Evolutionary conservation across 2,329 filamentous ascomycete genomes (phyloP).

Genomic region (Nothomitra cinnamomea): DNA sequence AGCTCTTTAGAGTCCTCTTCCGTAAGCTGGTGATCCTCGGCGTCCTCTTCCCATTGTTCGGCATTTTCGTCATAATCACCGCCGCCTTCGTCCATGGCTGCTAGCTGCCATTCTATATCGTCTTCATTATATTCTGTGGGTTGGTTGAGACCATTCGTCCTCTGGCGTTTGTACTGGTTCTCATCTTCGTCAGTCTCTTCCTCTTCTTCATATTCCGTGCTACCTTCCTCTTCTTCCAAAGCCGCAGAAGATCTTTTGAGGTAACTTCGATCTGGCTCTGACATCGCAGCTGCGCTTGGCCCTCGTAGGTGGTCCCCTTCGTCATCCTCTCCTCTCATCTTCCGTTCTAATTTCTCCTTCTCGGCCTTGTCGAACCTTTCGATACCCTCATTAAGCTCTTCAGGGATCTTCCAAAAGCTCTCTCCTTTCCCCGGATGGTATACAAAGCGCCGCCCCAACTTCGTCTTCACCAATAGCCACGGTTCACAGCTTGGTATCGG

Average conservation of each 20-base stretch:
- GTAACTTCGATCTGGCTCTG: background rate
- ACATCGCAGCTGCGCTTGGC: conserved; percentile 9
- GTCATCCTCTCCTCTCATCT: conserved; percentile 7
- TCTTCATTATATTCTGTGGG: conserved; percentile 77
- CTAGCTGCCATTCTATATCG: conserved; percentile 83
- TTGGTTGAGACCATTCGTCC: conserved; percentile 26
- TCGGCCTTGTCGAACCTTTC: conserved; percentile 51
- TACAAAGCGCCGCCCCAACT: conserved; percentile 73
- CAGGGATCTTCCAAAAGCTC: conserved; percentile 90
- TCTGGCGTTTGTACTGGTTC: conserved; percentile 35
- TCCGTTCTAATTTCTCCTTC: conserved; percentile 43
- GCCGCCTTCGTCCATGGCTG: conserved; percentile 68
- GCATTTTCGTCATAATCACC: conserved; percentile 61
- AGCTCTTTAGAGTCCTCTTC: conserved; percentile 60
- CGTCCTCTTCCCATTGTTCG: conserved; percentile 49
- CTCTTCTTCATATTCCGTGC: conserved; percentile 20
- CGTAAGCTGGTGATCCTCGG: conserved; percentile 51
- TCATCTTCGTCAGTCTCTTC: conserved; percentile 46
- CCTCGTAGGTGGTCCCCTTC: conserved; percentile 13
- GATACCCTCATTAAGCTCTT: conserved; percentile 57
- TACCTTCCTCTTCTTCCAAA: conserved; percentile 7
- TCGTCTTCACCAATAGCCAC: conserved; percentile 89
- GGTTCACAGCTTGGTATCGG: conserved; percentile 65
- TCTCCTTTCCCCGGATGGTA: conserved; percentile 74
- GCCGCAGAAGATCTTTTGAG: conserved; percentile 3